Conservation (phyloP, 2,329 filamentous ascomycete genomes). For the Stagonosporopsis vannaccii region DNA sequence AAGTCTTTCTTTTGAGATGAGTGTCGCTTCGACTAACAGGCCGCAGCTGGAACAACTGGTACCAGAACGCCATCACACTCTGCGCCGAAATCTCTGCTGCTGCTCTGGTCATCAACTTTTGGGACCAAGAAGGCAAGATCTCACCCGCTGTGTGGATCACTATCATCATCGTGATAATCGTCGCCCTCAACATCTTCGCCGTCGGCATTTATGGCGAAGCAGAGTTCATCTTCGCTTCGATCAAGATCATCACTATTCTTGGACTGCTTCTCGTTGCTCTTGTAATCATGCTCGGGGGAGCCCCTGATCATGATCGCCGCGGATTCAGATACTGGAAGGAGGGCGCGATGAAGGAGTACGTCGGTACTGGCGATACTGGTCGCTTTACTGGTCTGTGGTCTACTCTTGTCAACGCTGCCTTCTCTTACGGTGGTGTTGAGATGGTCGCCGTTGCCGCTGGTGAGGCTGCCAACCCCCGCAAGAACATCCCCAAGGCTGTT, state of each 20-base stretch:
- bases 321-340: conserved; percentile 75
- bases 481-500: conserved; percentile 62
- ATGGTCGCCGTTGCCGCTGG: conserved; percentile 50
- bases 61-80: conserved; percentile 45
- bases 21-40: neutral
- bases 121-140: conserved; percentile 41
- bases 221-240: conserved; percentile 57
- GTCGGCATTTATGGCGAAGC: conserved; percentile 55
- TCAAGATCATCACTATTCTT: conserved; percentile 55
- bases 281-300: conserved; percentile 48
- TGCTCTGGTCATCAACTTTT: conserved; percentile 42
- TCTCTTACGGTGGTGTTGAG: conserved; percentile 48
- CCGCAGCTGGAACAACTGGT: conserved; percentile 36
- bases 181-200: conserved; percentile 46
- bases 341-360: conserved; percentile 59
- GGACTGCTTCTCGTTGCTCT: conserved; percentile 41
- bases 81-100: conserved; percentile 48
- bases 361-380: conserved; percentile 65
- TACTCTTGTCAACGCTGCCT: conserved; percentile 62
- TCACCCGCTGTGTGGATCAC: conserved; percentile 46
- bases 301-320: conserved; percentile 41
- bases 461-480: conserved; percentile 47
- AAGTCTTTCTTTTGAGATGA: neutral
- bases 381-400: conserved; percentile 68
- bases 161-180: conserved; percentile 46